Percentiles rank a stretch among this genome's conserved stretches.
phyloP scores from a whole-genome alignment of 2,329 filamentous ascomycete genomes.

The Camillea tinctor region DNA sequence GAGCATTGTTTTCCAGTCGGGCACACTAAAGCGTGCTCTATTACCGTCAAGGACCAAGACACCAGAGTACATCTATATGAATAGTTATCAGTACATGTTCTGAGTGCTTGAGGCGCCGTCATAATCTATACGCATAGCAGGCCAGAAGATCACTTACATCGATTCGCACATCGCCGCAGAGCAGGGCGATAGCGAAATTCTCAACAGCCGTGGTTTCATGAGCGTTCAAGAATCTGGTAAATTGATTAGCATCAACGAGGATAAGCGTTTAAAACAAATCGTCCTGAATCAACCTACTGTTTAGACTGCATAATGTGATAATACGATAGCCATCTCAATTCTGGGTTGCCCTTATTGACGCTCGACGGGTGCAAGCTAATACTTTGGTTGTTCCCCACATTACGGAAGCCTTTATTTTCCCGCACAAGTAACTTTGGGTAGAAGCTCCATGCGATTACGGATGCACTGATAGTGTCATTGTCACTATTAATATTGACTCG shows the following conservation, averaged over 20 bases:
- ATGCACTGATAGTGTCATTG: constrained; percentile 75
- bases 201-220: constrained; percentile 83
- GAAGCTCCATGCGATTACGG: constrained; percentile 90
- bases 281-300: constrained; percentile 50
- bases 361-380: constrained; percentile 86
- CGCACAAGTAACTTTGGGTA: constrained; percentile 88
- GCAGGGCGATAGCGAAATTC: constrained; percentile 76
- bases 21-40: constrained; percentile 75
- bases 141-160: constrained; percentile 54
- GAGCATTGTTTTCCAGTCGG: constrained; percentile 87
- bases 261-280: background rate
- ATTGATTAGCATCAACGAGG: constrained; percentile 20
- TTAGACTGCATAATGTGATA: constrained; percentile 97
- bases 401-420: constrained; percentile 82
- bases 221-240: constrained; percentile 73
- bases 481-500: constrained; percentile 73
- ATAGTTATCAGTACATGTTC: constrained; percentile 8
- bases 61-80: constrained; percentile 76
- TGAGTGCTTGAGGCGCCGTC: background rate
- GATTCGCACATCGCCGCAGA: constrained; percentile 86
- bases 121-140: background rate
- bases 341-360: constrained; percentile 72
- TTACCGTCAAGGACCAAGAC: constrained; percentile 87
- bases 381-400: constrained; percentile 87
- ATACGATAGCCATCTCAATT: constrained; percentile 83